Evolutionary conservation across 140 eudicot genomes (phyloP), one percentile per base, ranked within the genome.

Genomic region (Cichorium intybus): DNA sequence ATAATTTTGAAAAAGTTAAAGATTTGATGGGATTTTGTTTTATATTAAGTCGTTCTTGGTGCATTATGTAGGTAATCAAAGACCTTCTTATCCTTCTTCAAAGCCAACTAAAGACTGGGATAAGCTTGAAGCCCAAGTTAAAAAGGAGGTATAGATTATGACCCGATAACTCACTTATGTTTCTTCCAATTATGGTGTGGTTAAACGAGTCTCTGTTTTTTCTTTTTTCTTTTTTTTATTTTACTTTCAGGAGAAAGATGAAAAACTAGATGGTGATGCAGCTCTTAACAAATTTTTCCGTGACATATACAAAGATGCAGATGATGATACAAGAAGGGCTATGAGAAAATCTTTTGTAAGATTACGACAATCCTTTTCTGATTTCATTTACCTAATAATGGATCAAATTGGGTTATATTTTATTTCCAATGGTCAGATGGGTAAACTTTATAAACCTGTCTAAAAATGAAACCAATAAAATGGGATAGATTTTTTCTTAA

Each of bases 291-390:
- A 94, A 52, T 94, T 94, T 62, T 94, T 94, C 85, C 79, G 87
- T 35, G 95, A 89, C 54, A 94, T 94, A 12, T 94, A 94, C 69
- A 37, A 37, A 64, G 97, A 86, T 80, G 95, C 97, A 22, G 99
- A 94, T n/a, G 99, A 94, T 58, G 99, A 94, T 77, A 82, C 95
- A 18, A 86, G 86, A 79, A 80, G 95, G 72, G 97, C 97, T 49
- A 94, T 94, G 99, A 75, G 87, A 70, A 94, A 94, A 84, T 94
- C 99, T 27, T 94, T 86, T 76, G 99, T 94, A 89, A 89, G 95
- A 48, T 66, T n/a, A n/a, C n/a, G n/a, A n/a, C 15, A 12, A 21
- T 56, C 6, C 16, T 34, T 50, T 28, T 22, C 60, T 48, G 8
- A 15, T 15, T 48, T 16, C 17, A 39, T 12, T 12, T 0, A 35